Conservation (phyloP, 192 early-diverging fungal species). For the Anaeromyces robustus region DNA sequence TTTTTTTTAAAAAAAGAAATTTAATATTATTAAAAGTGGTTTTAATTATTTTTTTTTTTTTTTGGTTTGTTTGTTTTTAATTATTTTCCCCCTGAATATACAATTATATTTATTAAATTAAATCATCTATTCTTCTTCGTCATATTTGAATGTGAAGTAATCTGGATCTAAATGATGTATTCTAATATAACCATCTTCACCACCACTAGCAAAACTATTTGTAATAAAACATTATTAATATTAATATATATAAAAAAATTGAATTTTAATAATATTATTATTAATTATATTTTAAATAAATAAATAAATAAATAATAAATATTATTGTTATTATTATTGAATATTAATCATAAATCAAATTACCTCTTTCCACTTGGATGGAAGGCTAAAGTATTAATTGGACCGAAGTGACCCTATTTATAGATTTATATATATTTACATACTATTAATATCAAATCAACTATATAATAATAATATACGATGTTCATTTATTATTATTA, state of each 20-base stretch:
- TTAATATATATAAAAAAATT: not conserved
- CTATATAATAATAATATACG: too few species aligned
- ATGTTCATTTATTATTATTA: too few species aligned
- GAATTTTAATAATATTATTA: too few species aligned
- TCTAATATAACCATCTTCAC: conserved; percentile 96
- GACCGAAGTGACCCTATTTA: conserved; percentile 87
- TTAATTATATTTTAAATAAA: not conserved
- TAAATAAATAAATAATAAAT: conserved; percentile 6
- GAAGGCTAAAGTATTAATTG: conserved; percentile 96
- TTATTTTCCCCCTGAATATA: not conserved
- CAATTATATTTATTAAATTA: not conserved
- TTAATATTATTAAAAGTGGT: too few species aligned
- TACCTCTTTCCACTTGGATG: conserved; percentile 78
- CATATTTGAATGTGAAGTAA: conserved; percentile 78
- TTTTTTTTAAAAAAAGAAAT: too few species aligned
- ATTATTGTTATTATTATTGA: not conserved
- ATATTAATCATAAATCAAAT: too few species aligned
- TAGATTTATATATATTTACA: not conserved
- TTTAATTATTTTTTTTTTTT: too few species aligned
- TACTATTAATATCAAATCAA: too few species aligned
- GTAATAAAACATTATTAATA: too few species aligned
- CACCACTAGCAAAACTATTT: conserved; percentile 80
- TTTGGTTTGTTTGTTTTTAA: too few species aligned
- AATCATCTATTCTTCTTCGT: conserved; percentile 10
- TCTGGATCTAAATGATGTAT: conserved; percentile 91